Percentiles rank a stretch among this genome's conserved stretches.
Conservation (phyloP, 768 basidiomycete species). For the Phlebiopsis gigantea region DNA sequence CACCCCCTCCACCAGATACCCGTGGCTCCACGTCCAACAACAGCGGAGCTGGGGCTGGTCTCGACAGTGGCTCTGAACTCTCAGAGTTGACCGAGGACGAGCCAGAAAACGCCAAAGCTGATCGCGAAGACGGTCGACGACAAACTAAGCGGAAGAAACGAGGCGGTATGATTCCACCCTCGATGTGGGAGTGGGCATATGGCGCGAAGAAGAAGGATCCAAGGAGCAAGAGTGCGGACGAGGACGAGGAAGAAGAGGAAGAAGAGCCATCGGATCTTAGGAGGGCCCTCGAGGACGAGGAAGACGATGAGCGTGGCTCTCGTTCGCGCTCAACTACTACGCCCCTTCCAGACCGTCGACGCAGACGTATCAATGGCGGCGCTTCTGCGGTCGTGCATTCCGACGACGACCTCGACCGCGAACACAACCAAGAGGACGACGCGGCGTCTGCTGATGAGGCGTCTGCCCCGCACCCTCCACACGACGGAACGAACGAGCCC, state of each 20-base stretch:
- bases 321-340: conserved; percentile 13
- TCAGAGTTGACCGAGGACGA: conserved; percentile 84
- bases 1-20: conserved; percentile 37
- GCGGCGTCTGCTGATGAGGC: conserved; percentile 14
- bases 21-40: conserved; percentile 23
- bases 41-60: conserved; percentile 30
- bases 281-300: conserved; percentile 59
- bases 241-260: conserved; percentile 43
- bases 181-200: conserved; percentile 85
- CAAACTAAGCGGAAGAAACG: conserved; percentile 21
- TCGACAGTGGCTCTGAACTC: conserved; percentile 70
- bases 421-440: conserved; percentile 35
- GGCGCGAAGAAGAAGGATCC: conserved; percentile 37
- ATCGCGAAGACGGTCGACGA: conserved; percentile 23
- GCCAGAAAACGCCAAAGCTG: conserved; percentile 40
- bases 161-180: conserved; percentile 67
- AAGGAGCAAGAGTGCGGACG: conserved; percentile 29
- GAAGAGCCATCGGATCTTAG: conserved; percentile 41
- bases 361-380: conserved; percentile 6
- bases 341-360: conserved; percentile 6
- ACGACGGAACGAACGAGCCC: conserved; percentile 23
- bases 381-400: conserved; percentile 7
- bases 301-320: conserved; percentile 42
- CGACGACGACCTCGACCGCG: conserved; percentile 20
- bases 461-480: conserved; percentile 5